phyloP scores from a whole-genome alignment of 768 basidiomycete species.

The Lactarius trivialis region DNA sequence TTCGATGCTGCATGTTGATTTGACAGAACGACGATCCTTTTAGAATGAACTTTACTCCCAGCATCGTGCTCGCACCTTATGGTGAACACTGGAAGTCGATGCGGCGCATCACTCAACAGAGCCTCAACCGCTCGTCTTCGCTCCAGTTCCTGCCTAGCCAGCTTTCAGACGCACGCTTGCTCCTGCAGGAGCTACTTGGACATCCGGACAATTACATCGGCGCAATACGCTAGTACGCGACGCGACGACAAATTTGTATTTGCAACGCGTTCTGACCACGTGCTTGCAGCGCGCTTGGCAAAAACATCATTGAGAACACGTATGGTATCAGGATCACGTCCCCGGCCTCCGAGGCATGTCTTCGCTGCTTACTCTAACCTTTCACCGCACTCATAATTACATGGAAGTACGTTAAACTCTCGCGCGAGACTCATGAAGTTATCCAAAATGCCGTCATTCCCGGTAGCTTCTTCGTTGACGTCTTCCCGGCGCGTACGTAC shows the following conservation, averaged over 20 bases:
- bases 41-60: slow-evolving; percentile 22
- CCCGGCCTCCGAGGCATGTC: slow-evolving; percentile 15
- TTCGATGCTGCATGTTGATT: not conserved
- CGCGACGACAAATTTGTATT: not conserved
- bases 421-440: slow-evolving; percentile 21
- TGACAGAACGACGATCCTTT: not conserved
- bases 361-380: not conserved
- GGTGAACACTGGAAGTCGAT: slow-evolving; percentile 22
- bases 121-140: slow-evolving; percentile 21
- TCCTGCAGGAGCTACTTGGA: slow-evolving; percentile 17
- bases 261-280: slow-evolving; percentile 14
- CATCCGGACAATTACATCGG: slow-evolving; percentile 15
- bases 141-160: slow-evolving; percentile 16
- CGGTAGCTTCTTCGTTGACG: slow-evolving; percentile 22
- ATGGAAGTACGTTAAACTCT: slow-evolving; percentile 18
- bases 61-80: slow-evolving; percentile 21
- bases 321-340: slow-evolving; percentile 21
- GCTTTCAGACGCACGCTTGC: slow-evolving; percentile 18
- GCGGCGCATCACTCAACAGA: slow-evolving; percentile 22
- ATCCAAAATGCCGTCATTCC: slow-evolving; percentile 23
- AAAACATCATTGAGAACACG: slow-evolving; percentile 22
- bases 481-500: slow-evolving; percentile 18
- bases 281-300: slow-evolving; percentile 18
- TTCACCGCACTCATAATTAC: not conserved
- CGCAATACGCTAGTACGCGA: slow-evolving; percentile 18